These are phyloP conservation scores for Monosporascus sp. DNA, from an alignment of 2,329 filamentous ascomycete genomes.

Conservation along the genomic window DNA sequence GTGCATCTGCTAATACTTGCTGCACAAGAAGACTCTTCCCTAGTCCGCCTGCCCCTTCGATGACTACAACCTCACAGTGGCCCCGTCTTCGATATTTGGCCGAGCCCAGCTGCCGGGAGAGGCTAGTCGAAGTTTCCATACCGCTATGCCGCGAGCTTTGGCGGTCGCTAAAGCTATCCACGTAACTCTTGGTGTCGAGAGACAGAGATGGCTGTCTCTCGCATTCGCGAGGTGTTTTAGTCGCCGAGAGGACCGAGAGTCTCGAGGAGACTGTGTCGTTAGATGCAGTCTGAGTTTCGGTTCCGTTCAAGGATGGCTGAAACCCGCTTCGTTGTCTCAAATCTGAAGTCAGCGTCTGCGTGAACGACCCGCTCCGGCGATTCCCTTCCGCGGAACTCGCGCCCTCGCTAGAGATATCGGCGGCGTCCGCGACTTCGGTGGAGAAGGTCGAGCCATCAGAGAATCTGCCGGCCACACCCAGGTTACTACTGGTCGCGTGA, in stretches of 20 bases:
- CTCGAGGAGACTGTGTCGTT: conserved; percentile 43
- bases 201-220: conserved; percentile 48
- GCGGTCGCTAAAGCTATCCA: conserved; percentile 41
- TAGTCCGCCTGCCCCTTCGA: conserved; percentile 58
- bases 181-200: conserved; percentile 40
- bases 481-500: conserved; percentile 45
- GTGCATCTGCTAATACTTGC: conserved; percentile 55
- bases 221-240: conserved; percentile 39
- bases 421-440: conserved; percentile 40
- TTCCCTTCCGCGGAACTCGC: conserved; percentile 52
- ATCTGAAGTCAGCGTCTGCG: conserved; percentile 38
- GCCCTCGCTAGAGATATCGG: conserved; percentile 54
- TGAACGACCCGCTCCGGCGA: conserved; percentile 44
- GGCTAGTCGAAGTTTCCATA: conserved; percentile 41
- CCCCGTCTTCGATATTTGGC: conserved; percentile 56
- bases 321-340: conserved; percentile 31
- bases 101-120: conserved; percentile 49
- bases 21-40: conserved; percentile 62
- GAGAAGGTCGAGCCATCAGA: conserved; percentile 52
- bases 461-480: conserved; percentile 37
- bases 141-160: conserved; percentile 34
- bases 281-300: conserved; percentile 20
- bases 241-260: conserved; percentile 31
- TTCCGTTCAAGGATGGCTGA: conserved; percentile 32
- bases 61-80: conserved; percentile 57